Conservation (phyloP, 495 filamentous ascomycete species). For the Hypoxylon subgilvum region DNA sequence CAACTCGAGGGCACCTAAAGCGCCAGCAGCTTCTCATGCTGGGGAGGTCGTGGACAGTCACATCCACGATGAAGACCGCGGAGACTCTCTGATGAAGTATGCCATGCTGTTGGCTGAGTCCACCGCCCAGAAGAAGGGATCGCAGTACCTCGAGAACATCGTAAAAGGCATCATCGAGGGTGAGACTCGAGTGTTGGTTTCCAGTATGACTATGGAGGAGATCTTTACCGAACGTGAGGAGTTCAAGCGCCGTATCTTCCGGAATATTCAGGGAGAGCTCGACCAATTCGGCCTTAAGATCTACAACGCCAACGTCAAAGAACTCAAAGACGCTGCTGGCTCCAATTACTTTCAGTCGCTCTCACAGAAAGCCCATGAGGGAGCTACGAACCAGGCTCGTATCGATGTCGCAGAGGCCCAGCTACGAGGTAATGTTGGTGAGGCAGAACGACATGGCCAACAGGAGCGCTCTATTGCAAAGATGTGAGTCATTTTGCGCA, state of each 20-base stretch:
- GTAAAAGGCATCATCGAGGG: constrained; percentile 90
- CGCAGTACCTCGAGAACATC: constrained; percentile 77
- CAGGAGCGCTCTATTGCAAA: constrained; percentile 81
- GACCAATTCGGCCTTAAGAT: constrained; percentile 74
- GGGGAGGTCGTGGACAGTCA: constrained; percentile 12
- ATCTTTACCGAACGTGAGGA: constrained; percentile 80
- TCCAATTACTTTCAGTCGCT: constrained; percentile 80
- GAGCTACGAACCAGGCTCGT: constrained; percentile 76
- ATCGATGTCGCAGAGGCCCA: constrained; percentile 82
- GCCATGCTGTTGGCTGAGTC: constrained; percentile 74
- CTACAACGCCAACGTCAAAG: constrained; percentile 82
- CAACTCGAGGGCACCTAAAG: constrained; percentile 37
- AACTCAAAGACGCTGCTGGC: constrained; percentile 77
- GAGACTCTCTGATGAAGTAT: constrained; percentile 72
- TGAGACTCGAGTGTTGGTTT: constrained; percentile 78
- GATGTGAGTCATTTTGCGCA: constrained; percentile 52
- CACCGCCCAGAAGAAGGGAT: constrained; percentile 52
- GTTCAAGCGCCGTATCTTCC: constrained; percentile 78
- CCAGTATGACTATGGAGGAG: constrained; percentile 84
- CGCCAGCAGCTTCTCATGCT: neutral
- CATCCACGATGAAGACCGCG: constrained; percentile 49
- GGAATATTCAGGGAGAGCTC: constrained; percentile 76
- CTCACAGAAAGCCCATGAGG: constrained; percentile 81
- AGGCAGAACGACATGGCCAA: constrained; percentile 75
- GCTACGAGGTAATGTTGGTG: constrained; percentile 77